Conservation (phyloP, 768 basidiomycete genomes). For the Mycena filopes region DNA sequence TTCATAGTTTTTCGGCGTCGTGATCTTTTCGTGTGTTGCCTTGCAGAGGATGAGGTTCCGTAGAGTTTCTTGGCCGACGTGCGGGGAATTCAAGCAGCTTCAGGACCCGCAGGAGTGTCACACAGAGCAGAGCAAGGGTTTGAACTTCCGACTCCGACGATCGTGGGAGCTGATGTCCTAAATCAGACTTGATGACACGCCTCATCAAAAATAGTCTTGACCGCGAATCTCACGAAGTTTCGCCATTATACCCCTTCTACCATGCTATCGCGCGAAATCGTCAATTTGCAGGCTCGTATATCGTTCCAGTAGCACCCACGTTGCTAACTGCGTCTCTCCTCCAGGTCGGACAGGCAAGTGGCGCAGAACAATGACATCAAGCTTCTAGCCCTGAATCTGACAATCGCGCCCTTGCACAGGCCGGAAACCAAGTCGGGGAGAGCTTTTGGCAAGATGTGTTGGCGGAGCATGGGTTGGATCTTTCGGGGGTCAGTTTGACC, state of each 20-base stretch:
- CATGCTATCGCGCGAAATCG: slow-evolving; percentile 78
- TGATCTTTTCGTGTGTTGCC: no score
- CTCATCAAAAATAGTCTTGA: slow-evolving; percentile 23
- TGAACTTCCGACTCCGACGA: no score
- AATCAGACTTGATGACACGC: no score
- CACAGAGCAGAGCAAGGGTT: no score
- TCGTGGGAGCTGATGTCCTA: no score
- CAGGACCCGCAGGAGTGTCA: no score
- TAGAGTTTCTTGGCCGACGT: no score
- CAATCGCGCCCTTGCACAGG: slow-evolving; percentile 48
- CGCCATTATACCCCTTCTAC: slow-evolving; percentile 22
- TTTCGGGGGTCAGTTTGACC: slow-evolving; percentile 65
- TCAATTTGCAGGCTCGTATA: slow-evolving; percentile 76
- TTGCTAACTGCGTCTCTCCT: slow-evolving; percentile 18
- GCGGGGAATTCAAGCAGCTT: no score
- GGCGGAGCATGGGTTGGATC: slow-evolving; percentile 85
- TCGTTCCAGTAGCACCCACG: neutral
- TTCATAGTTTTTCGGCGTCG: no score
- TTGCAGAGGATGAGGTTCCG: no score
- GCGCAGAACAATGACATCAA: slow-evolving; percentile 71
- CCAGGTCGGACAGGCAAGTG: slow-evolving; percentile 53
- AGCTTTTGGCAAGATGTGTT: slow-evolving; percentile 92
- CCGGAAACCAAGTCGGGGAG: slow-evolving; percentile 84
- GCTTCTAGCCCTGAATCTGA: slow-evolving; percentile 17
- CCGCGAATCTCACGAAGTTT: neutral